Evolutionary conservation across 2,329 filamentous ascomycete genomes (phyloP).

Genomic region (Dactylellina sp.): DNA sequence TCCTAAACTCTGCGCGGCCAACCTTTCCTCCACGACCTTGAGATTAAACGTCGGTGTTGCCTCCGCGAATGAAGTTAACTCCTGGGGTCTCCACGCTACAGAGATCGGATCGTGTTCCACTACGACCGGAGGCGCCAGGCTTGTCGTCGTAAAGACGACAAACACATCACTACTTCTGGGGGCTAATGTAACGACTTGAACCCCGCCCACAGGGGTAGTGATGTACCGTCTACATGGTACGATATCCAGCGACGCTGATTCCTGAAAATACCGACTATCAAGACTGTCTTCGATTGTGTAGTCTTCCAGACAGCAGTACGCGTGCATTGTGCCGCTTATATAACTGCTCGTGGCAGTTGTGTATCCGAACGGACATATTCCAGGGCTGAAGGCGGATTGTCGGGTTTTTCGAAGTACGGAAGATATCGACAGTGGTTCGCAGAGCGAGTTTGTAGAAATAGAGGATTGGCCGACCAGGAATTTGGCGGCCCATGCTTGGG

Average conservation of each 20-base stretch:
- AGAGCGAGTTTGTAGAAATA: conserved; percentile 18
- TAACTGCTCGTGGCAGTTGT: conserved; percentile 19
- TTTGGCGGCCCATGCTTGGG: conserved; percentile 17
- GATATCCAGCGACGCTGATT: conserved; percentile 7
- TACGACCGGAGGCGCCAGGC: conserved; percentile 12
- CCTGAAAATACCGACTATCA: conserved; percentile 15
- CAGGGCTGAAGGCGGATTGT: conserved; percentile 30
- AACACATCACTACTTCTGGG: neutral
- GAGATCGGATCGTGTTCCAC: conserved; percentile 19
- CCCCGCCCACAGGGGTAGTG: neutral
- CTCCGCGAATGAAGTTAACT: neutral
- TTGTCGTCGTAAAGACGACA: conserved; percentile 4
- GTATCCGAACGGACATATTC: conserved; percentile 16
- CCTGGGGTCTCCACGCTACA: conserved; percentile 18
- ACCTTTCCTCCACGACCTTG: conserved; percentile 9
- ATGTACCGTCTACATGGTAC: conserved; percentile 23
- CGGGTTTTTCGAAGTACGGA: conserved; percentile 11
- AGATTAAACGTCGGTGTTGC: conserved; percentile 20
- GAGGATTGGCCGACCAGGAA: conserved; percentile 14
- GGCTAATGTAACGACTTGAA: neutral
- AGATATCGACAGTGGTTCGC: conserved; percentile 14
- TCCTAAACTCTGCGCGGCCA: neutral
- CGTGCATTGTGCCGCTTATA: conserved; percentile 13
- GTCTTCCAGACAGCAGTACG: conserved; percentile 20
- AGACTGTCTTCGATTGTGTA: conserved; percentile 7